phyloP scores from a whole-genome alignment of 306 rosid species.

The Corylus heterophylla region DNA sequence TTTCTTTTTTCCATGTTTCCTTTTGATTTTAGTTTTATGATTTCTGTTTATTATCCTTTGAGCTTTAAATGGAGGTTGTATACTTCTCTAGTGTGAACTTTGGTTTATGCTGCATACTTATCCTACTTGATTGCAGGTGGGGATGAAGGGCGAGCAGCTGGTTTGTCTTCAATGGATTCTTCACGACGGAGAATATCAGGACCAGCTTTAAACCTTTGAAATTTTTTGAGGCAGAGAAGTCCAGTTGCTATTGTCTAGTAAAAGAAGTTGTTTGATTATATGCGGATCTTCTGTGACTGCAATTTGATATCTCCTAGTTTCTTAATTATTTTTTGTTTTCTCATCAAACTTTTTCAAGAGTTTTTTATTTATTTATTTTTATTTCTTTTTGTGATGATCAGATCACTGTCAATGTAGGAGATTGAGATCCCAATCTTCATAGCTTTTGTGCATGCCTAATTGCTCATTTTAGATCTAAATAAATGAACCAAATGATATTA shows the following conservation, averaged over 20 bases:
- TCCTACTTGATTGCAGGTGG: slow-evolving; percentile 42
- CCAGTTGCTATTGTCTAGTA: slow-evolving; percentile 30
- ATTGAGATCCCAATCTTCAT: too few species aligned
- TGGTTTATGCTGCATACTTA: slow-evolving; percentile 10
- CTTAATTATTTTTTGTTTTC: too few species aligned
- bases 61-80: slow-evolving; percentile 5
- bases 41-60: not conserved
- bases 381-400: too few species aligned
- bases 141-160: slow-evolving; percentile 75
- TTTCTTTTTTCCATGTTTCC: not conserved
- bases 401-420: too few species aligned
- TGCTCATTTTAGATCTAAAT: too few species aligned
- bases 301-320: too few species aligned
- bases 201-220: slow-evolving; percentile 56
- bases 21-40: slow-evolving; percentile 17
- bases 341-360: too few species aligned
- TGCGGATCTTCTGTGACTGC: too few species aligned
- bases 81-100: slow-evolving; percentile 9
- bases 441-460: too few species aligned
- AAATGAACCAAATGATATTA: too few species aligned
- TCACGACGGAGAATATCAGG: slow-evolving; percentile 73
- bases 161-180: slow-evolving; percentile 68
- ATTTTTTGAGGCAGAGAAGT: slow-evolving; percentile 46
- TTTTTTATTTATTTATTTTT: too few species aligned
- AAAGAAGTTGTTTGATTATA: too few species aligned